Evolutionary conservation across 202 grass and related monocot genomes (phyloP), one percentile per base, ranked within the genome.

Genomic region (Carex arenaria): DNA sequence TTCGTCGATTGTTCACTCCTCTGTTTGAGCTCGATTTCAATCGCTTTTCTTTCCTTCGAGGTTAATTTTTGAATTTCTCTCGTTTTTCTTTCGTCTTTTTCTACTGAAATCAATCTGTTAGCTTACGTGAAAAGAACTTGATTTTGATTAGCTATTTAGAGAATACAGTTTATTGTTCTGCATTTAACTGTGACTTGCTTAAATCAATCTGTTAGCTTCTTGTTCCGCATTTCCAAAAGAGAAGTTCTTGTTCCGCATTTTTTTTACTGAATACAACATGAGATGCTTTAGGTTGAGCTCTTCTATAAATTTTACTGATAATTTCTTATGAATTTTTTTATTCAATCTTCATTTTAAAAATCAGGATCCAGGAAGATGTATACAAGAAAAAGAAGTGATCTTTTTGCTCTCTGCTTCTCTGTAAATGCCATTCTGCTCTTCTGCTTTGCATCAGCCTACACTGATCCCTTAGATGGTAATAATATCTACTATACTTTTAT

Each of bases 391-490:
- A 63, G 80, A 67, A 56, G 28, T 79, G 78, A 59, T 32, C 80
- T 59, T 78, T 5, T 75, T 26, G 45, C 13, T 31, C 74, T 36
- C 85, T 82, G 82, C 71, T 77, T 94, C 56, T 71, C 18, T 52
- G 82, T 31, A 72, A 82, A 63, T 60, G 80, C 87, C 34, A 43
- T 91, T 55, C 80, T 73, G 60, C 47, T 84, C 23, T 67, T 94
- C 18, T 49, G 78, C 83, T 49, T 56, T 61, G 74, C 87, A 10
- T 79, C 68, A 12, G 72, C 85, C 12, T 87, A 89, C 87, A 94
- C 92, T n/a, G 87, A 94, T 49, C 89, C 92, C 10, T 64, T 82
- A 31, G 89, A 94, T 67, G 89, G 92, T 94, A 83, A 62, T 81
- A 43, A 67, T 62, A 7, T 62, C 52, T 31, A 17, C 64, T 64